phyloP scores from a whole-genome alignment of 805 yeast genomes.

The Pichia nakasei region DNA sequence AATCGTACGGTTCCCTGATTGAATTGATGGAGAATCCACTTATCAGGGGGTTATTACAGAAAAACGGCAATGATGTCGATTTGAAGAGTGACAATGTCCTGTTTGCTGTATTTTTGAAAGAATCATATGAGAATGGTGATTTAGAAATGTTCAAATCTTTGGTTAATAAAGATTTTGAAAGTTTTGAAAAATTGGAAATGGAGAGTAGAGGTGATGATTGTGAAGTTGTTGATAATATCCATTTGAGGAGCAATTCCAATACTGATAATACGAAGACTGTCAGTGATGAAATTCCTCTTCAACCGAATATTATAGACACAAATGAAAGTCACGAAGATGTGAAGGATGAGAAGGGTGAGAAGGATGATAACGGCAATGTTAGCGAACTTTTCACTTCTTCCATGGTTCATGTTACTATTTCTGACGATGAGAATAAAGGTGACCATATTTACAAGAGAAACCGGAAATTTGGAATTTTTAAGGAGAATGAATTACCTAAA shows the following conservation, averaged over 20 bases:
- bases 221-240: background rate
- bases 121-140: conserved; percentile 39
- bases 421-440: background rate
- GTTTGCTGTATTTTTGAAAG: conserved; percentile 51
- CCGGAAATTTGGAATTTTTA: conserved; percentile 9
- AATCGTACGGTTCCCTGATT: conserved; percentile 1
- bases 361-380: background rate
- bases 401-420: background rate
- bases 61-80: conserved; percentile 30
- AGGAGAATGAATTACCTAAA: conserved; percentile 35
- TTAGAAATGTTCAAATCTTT: conserved; percentile 46
- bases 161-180: conserved; percentile 24
- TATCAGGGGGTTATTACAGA: conserved; percentile 3
- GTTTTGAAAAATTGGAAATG: conserved; percentile 4
- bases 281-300: too few species aligned
- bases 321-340: background rate
- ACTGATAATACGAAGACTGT: background rate
- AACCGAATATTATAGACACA: too few species aligned
- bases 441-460: conserved; percentile 5
- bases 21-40: conserved; percentile 21
- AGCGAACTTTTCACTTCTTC: conserved; percentile 1
- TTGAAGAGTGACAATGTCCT: conserved; percentile 40
- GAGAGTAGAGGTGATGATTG: background rate
- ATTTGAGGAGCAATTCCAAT: background rate
- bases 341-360: background rate